Conservation (phyloP, 306 rosid species). For the Elaeagnus macrophylla region DNA sequence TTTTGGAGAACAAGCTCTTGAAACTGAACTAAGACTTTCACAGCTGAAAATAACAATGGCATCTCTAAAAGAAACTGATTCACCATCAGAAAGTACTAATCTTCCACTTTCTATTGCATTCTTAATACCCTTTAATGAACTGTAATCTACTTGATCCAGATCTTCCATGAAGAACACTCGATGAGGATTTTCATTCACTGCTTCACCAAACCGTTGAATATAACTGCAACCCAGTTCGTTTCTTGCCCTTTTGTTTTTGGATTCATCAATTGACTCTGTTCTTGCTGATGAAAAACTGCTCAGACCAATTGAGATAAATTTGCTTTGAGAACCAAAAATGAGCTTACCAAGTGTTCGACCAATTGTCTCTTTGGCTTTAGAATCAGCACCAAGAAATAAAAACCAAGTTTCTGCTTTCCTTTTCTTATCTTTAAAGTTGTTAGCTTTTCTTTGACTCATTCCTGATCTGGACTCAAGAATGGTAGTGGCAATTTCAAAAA, state of each 20-base stretch:
- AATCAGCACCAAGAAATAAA: constrained; percentile 41
- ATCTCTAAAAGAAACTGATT: constrained; percentile 51
- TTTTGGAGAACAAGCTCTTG: no score
- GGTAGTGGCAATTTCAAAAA: constrained; percentile 44
- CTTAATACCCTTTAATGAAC: constrained; percentile 50
- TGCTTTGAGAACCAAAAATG: constrained; percentile 55
- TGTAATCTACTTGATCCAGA: constrained; percentile 44
- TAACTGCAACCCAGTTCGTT: constrained; percentile 39
- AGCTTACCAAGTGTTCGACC: constrained; percentile 64
- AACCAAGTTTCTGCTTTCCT: constrained; percentile 59
- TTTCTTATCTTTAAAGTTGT: constrained; percentile 13
- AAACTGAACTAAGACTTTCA: constrained; percentile 18
- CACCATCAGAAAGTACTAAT: constrained; percentile 39
- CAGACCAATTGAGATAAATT: constrained; percentile 37
- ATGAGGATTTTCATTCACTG: constrained; percentile 71
- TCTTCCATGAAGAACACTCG: constrained; percentile 82
- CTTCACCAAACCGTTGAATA: constrained; percentile 61
- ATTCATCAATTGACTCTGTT: constrained; percentile 3
- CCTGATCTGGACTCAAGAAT: constrained; percentile 66
- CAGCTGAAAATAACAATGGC: constrained; percentile 62
- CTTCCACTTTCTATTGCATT: constrained; percentile 55
- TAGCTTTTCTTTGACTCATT: constrained; percentile 19
- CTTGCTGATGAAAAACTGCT: constrained; percentile 31
- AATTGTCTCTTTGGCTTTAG: constrained; percentile 49
- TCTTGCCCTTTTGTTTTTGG: constrained; percentile 45